A percentile compares a stretch with the other conserved stretches of the same genome.
Evolutionary conservation across 192 early-diverging fungal species (phyloP).

Genomic region (Endogone sp.): DNA sequence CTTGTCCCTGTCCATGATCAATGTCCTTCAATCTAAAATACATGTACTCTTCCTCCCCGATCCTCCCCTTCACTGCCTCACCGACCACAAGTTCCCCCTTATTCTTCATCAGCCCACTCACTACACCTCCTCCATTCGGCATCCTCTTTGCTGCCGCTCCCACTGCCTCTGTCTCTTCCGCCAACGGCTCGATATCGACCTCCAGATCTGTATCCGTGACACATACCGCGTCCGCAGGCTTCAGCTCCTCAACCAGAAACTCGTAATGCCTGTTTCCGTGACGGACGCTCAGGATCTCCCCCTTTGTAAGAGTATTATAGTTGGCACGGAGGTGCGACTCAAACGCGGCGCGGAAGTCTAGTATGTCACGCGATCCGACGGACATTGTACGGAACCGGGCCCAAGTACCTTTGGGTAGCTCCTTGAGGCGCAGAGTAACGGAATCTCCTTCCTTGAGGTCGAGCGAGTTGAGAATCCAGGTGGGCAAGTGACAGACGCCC

Average conservation of each 20-base stretch:
- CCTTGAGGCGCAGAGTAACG: constrained; percentile 50
- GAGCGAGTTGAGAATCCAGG: constrained; percentile 47
- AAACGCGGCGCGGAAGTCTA: constrained; percentile 57
- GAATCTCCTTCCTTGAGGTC: constrained; percentile 36
- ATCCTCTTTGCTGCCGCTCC: neutral
- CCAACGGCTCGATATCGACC: constrained; percentile 66
- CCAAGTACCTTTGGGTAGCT: constrained; percentile 61
- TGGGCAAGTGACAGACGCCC: constrained; percentile 42
- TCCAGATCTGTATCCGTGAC: constrained; percentile 78
- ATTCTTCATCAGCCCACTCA: constrained; percentile 1
- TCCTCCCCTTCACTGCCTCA: neutral
- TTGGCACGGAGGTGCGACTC: constrained; percentile 63
- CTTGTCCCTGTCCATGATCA: neutral
- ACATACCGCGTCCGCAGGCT: constrained; percentile 62
- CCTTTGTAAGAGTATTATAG: constrained; percentile 65
- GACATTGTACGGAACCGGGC: constrained; percentile 57
- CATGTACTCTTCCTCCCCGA: neutral
- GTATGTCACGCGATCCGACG: constrained; percentile 46
- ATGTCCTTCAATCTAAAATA: constrained; percentile 14
- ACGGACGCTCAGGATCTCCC: constrained; percentile 55
- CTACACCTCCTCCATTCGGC: constrained; percentile 7
- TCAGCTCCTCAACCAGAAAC: constrained; percentile 65
- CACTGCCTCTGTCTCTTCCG: constrained; percentile 7
- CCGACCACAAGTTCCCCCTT: constrained; percentile 18
- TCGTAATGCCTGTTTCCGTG: constrained; percentile 38